These are phyloP conservation scores for Phytophthora vignae DNA, from an alignment of 352 stramenopile genomes.

Conservation along the genomic window DNA sequence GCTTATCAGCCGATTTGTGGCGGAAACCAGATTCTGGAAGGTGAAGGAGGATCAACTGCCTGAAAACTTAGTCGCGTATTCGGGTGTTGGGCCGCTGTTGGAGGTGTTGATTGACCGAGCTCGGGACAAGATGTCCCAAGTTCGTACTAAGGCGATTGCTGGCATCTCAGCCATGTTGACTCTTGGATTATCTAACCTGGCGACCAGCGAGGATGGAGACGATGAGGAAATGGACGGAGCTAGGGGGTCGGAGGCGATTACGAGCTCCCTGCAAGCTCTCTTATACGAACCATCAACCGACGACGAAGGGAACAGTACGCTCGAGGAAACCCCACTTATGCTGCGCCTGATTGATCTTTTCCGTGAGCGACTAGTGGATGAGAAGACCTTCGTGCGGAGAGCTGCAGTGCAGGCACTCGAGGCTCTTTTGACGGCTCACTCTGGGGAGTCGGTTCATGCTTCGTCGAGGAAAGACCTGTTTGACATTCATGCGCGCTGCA, in stretches of 20 bases:
- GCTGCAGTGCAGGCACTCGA: slow-evolving; percentile 83
- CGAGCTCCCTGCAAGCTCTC: slow-evolving; percentile 55
- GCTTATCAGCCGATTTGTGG: slow-evolving; percentile 67
- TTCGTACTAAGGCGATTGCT: slow-evolving; percentile 83
- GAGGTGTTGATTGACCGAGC: slow-evolving; percentile 80
- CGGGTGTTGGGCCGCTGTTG: slow-evolving; percentile 64
- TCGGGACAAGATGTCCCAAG: slow-evolving; percentile 79
- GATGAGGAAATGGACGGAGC: slow-evolving; percentile 38
- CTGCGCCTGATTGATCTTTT: slow-evolving; percentile 76
- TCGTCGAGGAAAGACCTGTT: slow-evolving; percentile 72
- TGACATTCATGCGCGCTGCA: slow-evolving; percentile 82
- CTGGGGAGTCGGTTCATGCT: slow-evolving; percentile 49
- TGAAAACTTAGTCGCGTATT: slow-evolving; percentile 45
- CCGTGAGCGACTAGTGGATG: slow-evolving; percentile 73
- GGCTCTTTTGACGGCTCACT: slow-evolving; percentile 68
- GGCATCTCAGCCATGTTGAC: slow-evolving; percentile 74
- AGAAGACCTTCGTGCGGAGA: slow-evolving; percentile 87
- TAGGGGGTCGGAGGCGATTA: slow-evolving; percentile 47
- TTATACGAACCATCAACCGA: slow-evolving; percentile 50
- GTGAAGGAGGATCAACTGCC: slow-evolving; percentile 46
- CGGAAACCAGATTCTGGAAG: slow-evolving; percentile 71
- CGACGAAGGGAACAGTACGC: slow-evolving; percentile 35
- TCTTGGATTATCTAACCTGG: slow-evolving; percentile 53
- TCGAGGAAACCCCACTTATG: slow-evolving; percentile 75
- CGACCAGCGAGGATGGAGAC: slow-evolving; percentile 23